Percentiles rank a stretch among this genome's conserved stretches.
phyloP scores from a whole-genome alignment of 805 yeast genomes.

The Myxozyma mucilagina region DNA sequence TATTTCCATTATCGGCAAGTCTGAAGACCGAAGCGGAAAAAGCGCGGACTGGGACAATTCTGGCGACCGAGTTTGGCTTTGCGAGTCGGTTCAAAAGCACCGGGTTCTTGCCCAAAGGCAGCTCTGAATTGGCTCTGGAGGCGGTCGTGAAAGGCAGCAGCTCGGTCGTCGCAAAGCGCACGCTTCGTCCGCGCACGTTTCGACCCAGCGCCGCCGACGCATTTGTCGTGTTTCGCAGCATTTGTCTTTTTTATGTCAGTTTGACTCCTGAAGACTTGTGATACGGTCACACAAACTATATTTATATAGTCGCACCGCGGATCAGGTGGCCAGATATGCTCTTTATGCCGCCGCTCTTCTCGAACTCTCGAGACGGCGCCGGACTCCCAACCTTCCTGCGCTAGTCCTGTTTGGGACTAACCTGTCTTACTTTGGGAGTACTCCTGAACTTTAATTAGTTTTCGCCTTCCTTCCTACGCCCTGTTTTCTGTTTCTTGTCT shows the following conservation, averaged over 20 bases:
- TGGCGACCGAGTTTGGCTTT: neutral
- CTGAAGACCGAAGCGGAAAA: constrained; percentile 10
- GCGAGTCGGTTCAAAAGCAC: neutral
- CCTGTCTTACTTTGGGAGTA: neutral
- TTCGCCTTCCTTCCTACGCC: neutral
- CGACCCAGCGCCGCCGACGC: neutral
- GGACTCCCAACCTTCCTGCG: too few species aligned
- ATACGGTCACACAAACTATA: neutral
- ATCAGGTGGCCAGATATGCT: neutral
- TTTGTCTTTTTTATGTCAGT: neutral
- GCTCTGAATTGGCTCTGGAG: neutral
- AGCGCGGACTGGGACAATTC: neutral
- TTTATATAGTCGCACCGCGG: neutral
- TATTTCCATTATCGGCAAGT: neutral
- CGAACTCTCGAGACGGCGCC: neutral
- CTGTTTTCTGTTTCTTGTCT: neutral
- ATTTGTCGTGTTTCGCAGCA: neutral
- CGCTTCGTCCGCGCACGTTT: neutral
- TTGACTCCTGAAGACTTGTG: too few species aligned
- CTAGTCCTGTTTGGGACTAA: neutral
- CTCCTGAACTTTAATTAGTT: constrained; percentile 10
- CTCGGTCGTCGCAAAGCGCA: neutral
- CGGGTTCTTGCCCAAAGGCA: neutral
- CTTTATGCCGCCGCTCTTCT: neutral
- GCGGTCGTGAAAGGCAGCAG: neutral